phyloP scores from a whole-genome alignment of 768 basidiomycete genomes.

The Podaxis sp. region DNA sequence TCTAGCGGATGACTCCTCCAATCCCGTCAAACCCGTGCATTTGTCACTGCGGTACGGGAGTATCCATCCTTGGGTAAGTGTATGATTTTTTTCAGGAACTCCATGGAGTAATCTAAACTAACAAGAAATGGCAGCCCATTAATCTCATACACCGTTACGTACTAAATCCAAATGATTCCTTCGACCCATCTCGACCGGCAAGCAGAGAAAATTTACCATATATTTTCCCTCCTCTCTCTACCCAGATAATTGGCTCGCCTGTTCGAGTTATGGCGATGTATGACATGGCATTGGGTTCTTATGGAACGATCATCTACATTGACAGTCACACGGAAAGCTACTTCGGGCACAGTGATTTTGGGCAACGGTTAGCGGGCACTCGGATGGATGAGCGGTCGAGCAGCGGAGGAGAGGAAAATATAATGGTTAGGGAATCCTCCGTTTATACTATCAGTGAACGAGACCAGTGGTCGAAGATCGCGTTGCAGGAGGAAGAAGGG shows the following conservation, averaged over 20 bases:
- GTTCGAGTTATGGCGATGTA: conserved; percentile 56
- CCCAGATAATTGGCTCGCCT: conserved; percentile 50
- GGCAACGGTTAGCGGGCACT: conserved; percentile 61
- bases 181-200: conserved; percentile 24
- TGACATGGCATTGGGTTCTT: conserved; percentile 52
- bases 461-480: conserved; percentile 50
- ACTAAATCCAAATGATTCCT: conserved; percentile 45
- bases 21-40: conserved; percentile 29
- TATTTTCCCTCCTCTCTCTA: conserved; percentile 31
- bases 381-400: conserved; percentile 17
- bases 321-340: conserved; percentile 61
- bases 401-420: conserved; percentile 21
- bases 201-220: conserved; percentile 46
- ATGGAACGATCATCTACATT: conserved; percentile 67
- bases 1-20: neutral
- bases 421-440: conserved; percentile 15
- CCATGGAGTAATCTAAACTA: neutral
- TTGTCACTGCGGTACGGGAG: conserved; percentile 61
- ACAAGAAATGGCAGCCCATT: conserved; percentile 41
- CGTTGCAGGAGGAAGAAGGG: conserved; percentile 48
- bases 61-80: conserved; percentile 53
- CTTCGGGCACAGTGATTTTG: conserved; percentile 41
- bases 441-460: conserved; percentile 35
- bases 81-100: neutral
- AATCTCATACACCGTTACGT: conserved; percentile 67